Evolutionary conservation across 805 yeast genomes (phyloP), one percentile per base, ranked within the genome.

Genomic region (Schwanniomyces polymorphus): DNA sequence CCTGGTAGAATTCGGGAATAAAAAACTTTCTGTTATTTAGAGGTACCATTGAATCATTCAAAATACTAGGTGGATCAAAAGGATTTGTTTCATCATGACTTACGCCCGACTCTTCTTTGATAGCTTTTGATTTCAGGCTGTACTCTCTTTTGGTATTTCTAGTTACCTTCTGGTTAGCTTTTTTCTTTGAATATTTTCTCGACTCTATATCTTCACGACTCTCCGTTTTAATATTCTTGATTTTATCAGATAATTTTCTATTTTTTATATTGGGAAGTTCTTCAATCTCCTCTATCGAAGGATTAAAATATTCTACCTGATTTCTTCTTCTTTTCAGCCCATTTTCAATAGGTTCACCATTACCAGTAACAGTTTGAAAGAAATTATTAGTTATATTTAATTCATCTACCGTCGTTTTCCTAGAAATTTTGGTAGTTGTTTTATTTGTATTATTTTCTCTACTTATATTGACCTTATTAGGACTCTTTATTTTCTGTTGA

Each of bases 311-410:
- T 14, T 53, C 53, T 1, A 71, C 55, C 27, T 61, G 65, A 17
- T 52, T 57, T 25, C 75, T 50, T 43, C 60, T 59, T 40, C 76
- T 57, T 51, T 67, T 69, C 18, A 58, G 65, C 23, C 74, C 74
- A 12, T 54, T 54, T 47, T 62, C 59, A n/a, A 72, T 60, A 14
- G 51, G 41, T 25, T 59, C 54, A 5, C 61, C 61, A 46, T 72
- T 66, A 12, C 76, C 78, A 2, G 67, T 61, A n/a, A 72, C 65
- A 23, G 71, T 64, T 51, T 72, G 76, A 44, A 72, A 72, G 56
- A 70, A 68, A 25, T 58, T 60, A 1, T 72, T 63, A 8, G 65
- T 68, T 16, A 60, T 65, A 25, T 35, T 17, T 26, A 44, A 44
- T 12, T 44, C 41, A 2, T 26, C 41, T 2, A 40, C 23, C 16